A percentile compares a stretch with the other conserved stretches of the same genome.
Evolutionary conservation across 768 basidiomycete genomes (phyloP).

Genomic region (Calocybe cyanea): DNA sequence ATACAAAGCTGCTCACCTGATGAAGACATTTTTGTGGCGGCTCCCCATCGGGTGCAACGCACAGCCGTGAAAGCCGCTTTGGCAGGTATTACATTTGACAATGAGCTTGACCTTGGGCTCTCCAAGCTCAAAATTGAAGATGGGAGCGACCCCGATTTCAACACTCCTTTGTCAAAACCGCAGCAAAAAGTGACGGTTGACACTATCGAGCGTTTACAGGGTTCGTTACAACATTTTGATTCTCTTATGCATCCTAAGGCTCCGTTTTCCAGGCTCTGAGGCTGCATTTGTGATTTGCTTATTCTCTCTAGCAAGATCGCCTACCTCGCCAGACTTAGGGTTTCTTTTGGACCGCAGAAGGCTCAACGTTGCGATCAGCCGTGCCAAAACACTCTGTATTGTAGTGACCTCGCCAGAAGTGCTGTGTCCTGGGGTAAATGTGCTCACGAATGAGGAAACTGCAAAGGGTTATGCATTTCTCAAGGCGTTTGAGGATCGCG

Average conservation of each 20-base stretch:
- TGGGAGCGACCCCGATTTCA: conserved; percentile 3
- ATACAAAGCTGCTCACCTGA: conserved; percentile 34
- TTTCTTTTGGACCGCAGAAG: conserved; percentile 47
- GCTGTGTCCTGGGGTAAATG: conserved; percentile 39
- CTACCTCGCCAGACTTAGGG: conserved; percentile 27
- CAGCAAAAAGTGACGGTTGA: conserved; percentile 37
- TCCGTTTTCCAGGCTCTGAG: conserved; percentile 38
- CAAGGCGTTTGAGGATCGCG: conserved; percentile 44
- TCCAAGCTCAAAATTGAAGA: conserved; percentile 12
- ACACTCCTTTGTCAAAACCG: not conserved
- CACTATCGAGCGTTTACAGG: conserved; percentile 49
- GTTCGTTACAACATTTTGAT: conserved; percentile 19
- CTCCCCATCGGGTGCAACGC: conserved; percentile 49
- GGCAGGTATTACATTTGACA: conserved; percentile 7
- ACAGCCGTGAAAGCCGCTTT: conserved; percentile 45
- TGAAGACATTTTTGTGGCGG: conserved; percentile 48
- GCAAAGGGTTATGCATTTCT: conserved; percentile 47
- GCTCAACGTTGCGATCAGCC: conserved; percentile 51
- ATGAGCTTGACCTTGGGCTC: conserved; percentile 1
- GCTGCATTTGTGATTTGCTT: conserved; percentile 51
- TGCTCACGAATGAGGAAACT: conserved; percentile 39
- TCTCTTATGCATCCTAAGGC: not conserved
- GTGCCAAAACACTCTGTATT: conserved; percentile 48
- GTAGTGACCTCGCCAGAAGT: conserved; percentile 41
- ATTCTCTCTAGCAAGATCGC: conserved; percentile 40